These are phyloP conservation scores for Diacronema lutheri DNA, from an alignment of 78 protist species.

Conservation along the genomic window DNA sequence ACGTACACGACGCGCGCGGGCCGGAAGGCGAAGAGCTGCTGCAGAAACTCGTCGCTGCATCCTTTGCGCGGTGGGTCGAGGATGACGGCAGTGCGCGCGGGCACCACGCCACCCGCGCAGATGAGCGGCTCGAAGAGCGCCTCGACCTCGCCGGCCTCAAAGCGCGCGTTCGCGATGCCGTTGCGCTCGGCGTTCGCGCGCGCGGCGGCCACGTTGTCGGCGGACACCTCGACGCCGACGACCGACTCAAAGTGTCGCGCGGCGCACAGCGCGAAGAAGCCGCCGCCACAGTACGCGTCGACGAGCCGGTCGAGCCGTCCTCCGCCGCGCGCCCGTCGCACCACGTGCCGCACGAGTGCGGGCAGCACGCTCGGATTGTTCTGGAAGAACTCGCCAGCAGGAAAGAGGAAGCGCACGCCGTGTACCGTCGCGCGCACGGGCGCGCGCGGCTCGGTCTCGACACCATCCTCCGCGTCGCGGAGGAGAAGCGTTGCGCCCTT, in stretches of 20 bases:
- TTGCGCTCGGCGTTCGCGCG: neutral
- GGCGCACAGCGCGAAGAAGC: slow-evolving; percentile 3
- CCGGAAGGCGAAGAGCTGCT: neutral
- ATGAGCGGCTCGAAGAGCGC: neutral
- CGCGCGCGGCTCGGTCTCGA: neutral
- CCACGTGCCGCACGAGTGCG: neutral
- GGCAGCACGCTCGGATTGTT: slow-evolving; percentile 2
- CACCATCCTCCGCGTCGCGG: neutral
- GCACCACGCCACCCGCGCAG: too few relatives aligned
- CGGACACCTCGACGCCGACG: neutral
- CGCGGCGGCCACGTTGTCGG: neutral
- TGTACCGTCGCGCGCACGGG: neutral
- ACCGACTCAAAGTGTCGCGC: neutral
- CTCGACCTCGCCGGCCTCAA: neutral
- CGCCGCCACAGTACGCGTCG: slow-evolving; percentile 12
- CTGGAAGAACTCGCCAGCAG: neutral
- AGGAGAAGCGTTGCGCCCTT: neutral
- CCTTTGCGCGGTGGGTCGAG: slow-evolving; percentile 9
- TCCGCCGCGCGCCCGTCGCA: neutral
- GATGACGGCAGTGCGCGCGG: neutral
- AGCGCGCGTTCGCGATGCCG: neutral
- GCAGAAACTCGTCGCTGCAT: neutral
- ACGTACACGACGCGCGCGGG: neutral
- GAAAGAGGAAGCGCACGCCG: neutral
- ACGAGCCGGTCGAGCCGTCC: neutral